Evolutionary conservation across 2,329 filamentous ascomycete species (phyloP).

Genomic region (Pseudocercospora musae): DNA sequence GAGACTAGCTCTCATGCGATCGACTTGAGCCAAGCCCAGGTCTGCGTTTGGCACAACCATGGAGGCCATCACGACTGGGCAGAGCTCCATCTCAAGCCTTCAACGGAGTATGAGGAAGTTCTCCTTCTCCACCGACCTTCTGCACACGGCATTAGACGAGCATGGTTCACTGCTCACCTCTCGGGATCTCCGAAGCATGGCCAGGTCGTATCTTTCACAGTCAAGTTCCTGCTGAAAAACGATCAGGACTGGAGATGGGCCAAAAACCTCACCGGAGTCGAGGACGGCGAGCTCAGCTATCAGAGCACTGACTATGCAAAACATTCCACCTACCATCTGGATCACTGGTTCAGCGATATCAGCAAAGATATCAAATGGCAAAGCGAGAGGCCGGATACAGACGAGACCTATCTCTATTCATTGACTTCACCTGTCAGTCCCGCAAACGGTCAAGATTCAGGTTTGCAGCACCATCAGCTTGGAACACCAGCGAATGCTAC

Average conservation of each 20-base stretch:
- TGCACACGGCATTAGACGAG: slow-evolving; percentile 28
- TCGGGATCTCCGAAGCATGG: slow-evolving; percentile 43
- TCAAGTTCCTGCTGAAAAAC: slow-evolving; percentile 61
- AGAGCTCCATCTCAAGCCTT: slow-evolving; percentile 54
- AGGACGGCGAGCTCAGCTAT: slow-evolving; percentile 62
- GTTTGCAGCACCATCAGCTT: slow-evolving; percentile 55
- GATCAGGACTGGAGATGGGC: slow-evolving; percentile 67
- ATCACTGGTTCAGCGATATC: slow-evolving; percentile 56
- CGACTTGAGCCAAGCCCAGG: slow-evolving; percentile 61
- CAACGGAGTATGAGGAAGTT: slow-evolving; percentile 28
- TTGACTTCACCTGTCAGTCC: slow-evolving; percentile 56
- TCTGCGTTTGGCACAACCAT: slow-evolving; percentile 71
- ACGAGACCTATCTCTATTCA: slow-evolving; percentile 68
- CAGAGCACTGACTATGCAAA: slow-evolving; percentile 36
- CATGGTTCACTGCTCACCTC: slow-evolving; percentile 57
- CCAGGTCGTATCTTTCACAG: slow-evolving; percentile 60
- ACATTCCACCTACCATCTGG: slow-evolving; percentile 43
- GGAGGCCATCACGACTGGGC: slow-evolving; percentile 55
- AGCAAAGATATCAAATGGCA: slow-evolving; percentile 56
- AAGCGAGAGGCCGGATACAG: slow-evolving; percentile 61
- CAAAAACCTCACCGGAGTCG: slow-evolving; percentile 59
- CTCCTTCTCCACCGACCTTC: slow-evolving; percentile 26
- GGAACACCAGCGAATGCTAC: slow-evolving; percentile 63
- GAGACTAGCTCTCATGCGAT: slow-evolving; percentile 35
- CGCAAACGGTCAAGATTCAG: slow-evolving; percentile 57